Percentiles rank a stretch among this genome's conserved stretches.
Conservation (phyloP, 129 eudicot species). For the Tagetes patula region DNA sequence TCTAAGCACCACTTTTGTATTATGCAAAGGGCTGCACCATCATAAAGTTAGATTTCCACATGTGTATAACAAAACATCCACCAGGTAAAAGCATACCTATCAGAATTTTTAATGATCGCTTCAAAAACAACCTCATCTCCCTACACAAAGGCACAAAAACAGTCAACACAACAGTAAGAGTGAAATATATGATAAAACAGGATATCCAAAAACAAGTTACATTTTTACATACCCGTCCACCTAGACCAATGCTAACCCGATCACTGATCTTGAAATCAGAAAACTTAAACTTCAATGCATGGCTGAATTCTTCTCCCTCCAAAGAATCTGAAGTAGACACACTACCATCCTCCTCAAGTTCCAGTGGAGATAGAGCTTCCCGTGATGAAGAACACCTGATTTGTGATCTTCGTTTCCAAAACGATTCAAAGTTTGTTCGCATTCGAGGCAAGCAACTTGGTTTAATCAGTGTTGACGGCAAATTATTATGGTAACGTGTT, state of each 20-base stretch:
- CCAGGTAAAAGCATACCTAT: slow-evolving; percentile 50
- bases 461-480: slow-evolving; percentile 36
- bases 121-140: slow-evolving; percentile 87
- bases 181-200: background rate
- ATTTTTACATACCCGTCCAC: slow-evolving; percentile 66
- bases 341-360: slow-evolving; percentile 43
- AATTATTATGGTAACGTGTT: slow-evolving; percentile 32
- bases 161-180: slow-evolving; percentile 20
- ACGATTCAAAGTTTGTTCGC: slow-evolving; percentile 7
- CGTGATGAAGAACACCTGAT: slow-evolving; percentile 46
- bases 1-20: slow-evolving; percentile 85
- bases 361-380: slow-evolving; percentile 41
- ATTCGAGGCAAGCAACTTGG: slow-evolving; percentile 38
- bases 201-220: background rate
- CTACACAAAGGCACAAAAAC: slow-evolving; percentile 40
- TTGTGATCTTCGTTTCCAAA: slow-evolving; percentile 25
- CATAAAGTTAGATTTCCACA: slow-evolving; percentile 29
- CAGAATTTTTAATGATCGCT: slow-evolving; percentile 64
- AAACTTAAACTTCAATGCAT: slow-evolving; percentile 67
- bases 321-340: slow-evolving; percentile 28
- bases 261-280: slow-evolving; percentile 79
- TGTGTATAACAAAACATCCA: slow-evolving; percentile 15
- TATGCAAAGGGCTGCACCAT: slow-evolving; percentile 73
- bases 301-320: slow-evolving; percentile 74
- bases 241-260: slow-evolving; percentile 87